Base-by-base conservation (phyloP, 1,284 basidiomycete genomes). In the Pterula multifida region DNA sequence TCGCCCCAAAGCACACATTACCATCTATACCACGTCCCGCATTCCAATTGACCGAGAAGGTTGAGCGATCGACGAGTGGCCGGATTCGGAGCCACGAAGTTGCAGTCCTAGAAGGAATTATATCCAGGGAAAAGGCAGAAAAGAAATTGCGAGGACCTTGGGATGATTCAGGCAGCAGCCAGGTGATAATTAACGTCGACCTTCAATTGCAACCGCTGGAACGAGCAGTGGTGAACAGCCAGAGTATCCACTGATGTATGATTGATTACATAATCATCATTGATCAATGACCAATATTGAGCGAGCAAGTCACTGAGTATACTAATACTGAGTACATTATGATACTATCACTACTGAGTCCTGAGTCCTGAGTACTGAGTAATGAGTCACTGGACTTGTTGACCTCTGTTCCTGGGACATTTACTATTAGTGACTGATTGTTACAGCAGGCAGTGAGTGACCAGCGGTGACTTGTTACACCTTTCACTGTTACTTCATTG, bases 1-100 rank as follows among this genome's bases (percentile, higher is more conserved):
- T 71, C 44, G 56, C 65, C 21, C 70, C 77, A 13, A 81, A 73
- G 58, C 78, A 82, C 59, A 68, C 64, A 3, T 65, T 83, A 52
- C 81, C 81, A 15, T 70, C 72, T 23, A 25, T 76, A 15, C 81
- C 81, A 11, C 64, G 65, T 17, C 76, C 78, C 1, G 70, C 72
- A 15, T 72, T 79, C 53, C 62, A 65, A 9, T 65, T 68, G 28
- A 60, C 66, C n/a, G 55, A 59, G 32, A 53, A 53, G 13, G 55
- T 64, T 45, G 54, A 58, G 3, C 50, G 59, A 49, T 26, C 48
- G 19, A 46, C 54, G 50, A 51, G 51, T 12, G n/a, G n/a, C n/a
- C 36, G 39, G 13, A 26, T 42, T 42, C 39, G 21, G 17, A 42
- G 9, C 39, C 39, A 22, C 19, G 39, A 42, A 6, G 19, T 42